Evolutionary conservation across 2,329 filamentous ascomycete genomes (phyloP).

Genomic region (Xylariaceae sp.): DNA sequence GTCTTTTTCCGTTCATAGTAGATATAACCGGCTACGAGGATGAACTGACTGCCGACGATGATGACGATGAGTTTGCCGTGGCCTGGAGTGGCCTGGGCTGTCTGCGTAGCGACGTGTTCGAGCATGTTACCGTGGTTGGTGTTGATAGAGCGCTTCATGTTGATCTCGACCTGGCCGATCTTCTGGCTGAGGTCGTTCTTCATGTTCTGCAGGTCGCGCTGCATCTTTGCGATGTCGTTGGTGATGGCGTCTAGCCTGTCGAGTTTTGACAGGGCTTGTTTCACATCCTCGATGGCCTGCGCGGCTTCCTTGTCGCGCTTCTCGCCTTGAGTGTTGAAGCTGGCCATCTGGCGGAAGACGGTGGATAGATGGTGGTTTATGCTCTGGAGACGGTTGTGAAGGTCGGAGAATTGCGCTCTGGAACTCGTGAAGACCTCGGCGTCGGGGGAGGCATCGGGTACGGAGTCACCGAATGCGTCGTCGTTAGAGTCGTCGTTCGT

Average conservation of each 20-base stretch:
- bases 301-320: constrained; percentile 52
- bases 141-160: constrained; percentile 46
- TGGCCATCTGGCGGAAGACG: constrained; percentile 53
- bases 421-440: constrained; percentile 43
- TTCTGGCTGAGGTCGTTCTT: constrained; percentile 48
- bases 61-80: constrained; percentile 58
- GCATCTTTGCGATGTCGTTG: constrained; percentile 46
- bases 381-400: constrained; percentile 76
- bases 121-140: constrained; percentile 47
- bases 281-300: constrained; percentile 42
- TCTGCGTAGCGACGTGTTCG: constrained; percentile 42
- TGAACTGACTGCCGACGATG: constrained; percentile 67
- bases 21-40: constrained; percentile 64
- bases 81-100: constrained; percentile 35
- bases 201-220: constrained; percentile 54
- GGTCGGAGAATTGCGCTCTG: constrained; percentile 67
- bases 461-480: constrained; percentile 36
- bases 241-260: constrained; percentile 41
- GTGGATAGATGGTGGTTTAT: constrained; percentile 63
- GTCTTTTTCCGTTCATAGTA: constrained; percentile 74
- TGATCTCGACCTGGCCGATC: constrained; percentile 46
- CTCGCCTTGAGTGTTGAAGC: constrained; percentile 47
- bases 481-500: constrained; percentile 22
- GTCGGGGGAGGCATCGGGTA: constrained; percentile 45
- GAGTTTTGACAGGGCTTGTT: constrained; percentile 39